Base-by-base conservation (phyloP, 164 flowering plant genomes). In the Annona squamosa region DNA sequence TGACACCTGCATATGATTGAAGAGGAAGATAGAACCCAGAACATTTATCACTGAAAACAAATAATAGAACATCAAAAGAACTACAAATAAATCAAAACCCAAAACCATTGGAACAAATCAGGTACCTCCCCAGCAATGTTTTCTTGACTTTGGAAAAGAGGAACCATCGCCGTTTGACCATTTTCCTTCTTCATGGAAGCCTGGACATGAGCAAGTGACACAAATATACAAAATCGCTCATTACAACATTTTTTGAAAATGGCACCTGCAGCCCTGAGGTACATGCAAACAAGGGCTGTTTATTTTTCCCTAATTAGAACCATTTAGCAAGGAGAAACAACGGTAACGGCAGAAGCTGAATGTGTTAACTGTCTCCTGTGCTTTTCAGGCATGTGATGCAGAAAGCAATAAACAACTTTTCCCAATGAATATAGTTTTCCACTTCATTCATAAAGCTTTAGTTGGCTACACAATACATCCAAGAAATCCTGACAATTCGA, bases 121-220 rank as follows among this genome's bases (percentile, higher is more conserved):
- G 19, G 18, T 86, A 92, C 99, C 97, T 88, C 89, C 48, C 99
- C 99, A 72, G 86, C 69, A 77, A 95, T 87, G 80, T 85, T 94
- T 83, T 94, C 99, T 76, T 91, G 99, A 78, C 98, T 94, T 52
- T 87, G 91, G 73, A 91, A 90, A 69, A 91, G 88, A 26, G 91
- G 94, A 44, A 90, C 89, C 87, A 80, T 78, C 7, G 81, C 81
- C 1, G 87, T 84, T 83, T 89, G 93, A 64, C 98, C 98, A 85
- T 88, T 89, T 78, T 94, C 97, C 78, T 87, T 94, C 86, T 94
- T 94, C 18, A 90, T 4, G 0, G 94, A 82, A 71, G 88, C 90
- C 98, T 94, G 76, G 3, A 47, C 17, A 71, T 65, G 68, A 46
- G 66, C 17, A 69, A 45, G 68, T n/a, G 45, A 17, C 5, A 67